Evolutionary conservation across 768 basidiomycete species (phyloP), one percentile per base, ranked within the genome.

Genomic region (Lactifluus volemus): DNA sequence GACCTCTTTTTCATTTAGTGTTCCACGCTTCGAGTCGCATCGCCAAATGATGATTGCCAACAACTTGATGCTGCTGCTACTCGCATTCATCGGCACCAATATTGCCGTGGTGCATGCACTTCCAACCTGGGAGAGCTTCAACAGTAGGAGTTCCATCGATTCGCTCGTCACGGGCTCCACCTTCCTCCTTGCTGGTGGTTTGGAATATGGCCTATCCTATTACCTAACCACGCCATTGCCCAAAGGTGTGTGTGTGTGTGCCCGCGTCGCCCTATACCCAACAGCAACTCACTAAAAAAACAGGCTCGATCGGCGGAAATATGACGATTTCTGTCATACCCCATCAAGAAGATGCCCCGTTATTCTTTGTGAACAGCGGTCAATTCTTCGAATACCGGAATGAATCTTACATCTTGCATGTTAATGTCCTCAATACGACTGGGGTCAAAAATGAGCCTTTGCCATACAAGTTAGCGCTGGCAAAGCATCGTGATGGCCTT

Each of bases 351-450:
- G 58, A 59, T 10, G 79, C 80, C 14, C 75, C 80, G 8, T 67
- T 81, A 17, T 85, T 84, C 71, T 83, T 81, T 71, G 74, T 85
- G 63, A 73, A 77, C 65, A 74, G 76, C 59, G 71, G 77, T 50
- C 77, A 79, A 52, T 74, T 85, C 29, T 82, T 76, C 73, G 78
- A 80, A 53, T 77, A 77, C 67, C 74, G 76, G 57, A 85, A 86
- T 68, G 80, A 80, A 55, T 77, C 81, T 0, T 74, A 79, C 15
- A 80, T 85, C 55, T 75, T 78, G 58, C 77, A 78, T 53, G 79
- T 85, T 48, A 81, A 80, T 63, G 74, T 83, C 41, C 68, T 78
- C 42, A 85, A 85, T 63, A 73, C 76, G 8, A 59, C 58, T 14
- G 7, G 17, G 9, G 32, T n/a, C 15, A 44, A 21, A 21, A 10